Evolutionary conservation across 345 rosid species (phyloP).

Genomic region (Geranium rotundifolium): DNA sequence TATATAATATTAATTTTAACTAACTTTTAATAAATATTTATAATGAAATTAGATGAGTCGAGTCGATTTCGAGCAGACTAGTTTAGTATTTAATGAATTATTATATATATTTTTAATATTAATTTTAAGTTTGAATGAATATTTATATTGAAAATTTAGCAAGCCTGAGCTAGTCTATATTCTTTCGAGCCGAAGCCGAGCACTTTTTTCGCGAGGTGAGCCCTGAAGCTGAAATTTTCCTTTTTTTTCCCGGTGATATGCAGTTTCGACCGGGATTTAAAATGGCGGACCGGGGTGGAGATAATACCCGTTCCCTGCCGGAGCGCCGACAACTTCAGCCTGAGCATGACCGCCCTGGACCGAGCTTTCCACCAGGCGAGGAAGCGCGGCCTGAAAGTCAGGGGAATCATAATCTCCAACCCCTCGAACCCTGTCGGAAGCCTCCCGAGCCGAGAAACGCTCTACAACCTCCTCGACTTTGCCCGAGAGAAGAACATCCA

Average conservation of each 20-base stretch:
- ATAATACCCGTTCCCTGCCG: constrained; percentile 82
- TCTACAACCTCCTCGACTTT: constrained; percentile 65
- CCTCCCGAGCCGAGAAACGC: constrained; percentile 39
- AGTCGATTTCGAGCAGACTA: too few species aligned
- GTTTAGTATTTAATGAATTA: too few species aligned
- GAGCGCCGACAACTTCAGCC: constrained; percentile 60
- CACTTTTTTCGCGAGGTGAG: too few species aligned
- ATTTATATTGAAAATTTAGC: too few species aligned
- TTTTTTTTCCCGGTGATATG: constrained; percentile 4
- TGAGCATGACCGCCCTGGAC: constrained; percentile 64
- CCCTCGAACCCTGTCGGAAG: constrained; percentile 73
- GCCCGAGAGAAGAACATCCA: constrained; percentile 88
- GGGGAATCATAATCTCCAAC: constrained; percentile 70
- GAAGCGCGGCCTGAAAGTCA: constrained; percentile 72
- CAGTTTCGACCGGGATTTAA: constrained; percentile 72
- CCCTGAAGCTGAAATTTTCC: too few species aligned
- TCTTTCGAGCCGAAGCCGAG: too few species aligned
- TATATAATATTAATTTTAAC: too few species aligned
- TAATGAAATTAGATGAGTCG: too few species aligned
- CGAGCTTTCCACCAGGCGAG: constrained; percentile 78
- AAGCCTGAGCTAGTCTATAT: too few species aligned
- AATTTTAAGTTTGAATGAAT: too few species aligned
- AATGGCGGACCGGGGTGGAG: constrained; percentile 86
- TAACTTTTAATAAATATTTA: too few species aligned
- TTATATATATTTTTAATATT: too few species aligned